A percentile compares a stretch with the other conserved stretches of the same genome.
Evolutionary conservation across 1,139 yeast species (phyloP).

Genomic region (Ogataea hybrid): DNA sequence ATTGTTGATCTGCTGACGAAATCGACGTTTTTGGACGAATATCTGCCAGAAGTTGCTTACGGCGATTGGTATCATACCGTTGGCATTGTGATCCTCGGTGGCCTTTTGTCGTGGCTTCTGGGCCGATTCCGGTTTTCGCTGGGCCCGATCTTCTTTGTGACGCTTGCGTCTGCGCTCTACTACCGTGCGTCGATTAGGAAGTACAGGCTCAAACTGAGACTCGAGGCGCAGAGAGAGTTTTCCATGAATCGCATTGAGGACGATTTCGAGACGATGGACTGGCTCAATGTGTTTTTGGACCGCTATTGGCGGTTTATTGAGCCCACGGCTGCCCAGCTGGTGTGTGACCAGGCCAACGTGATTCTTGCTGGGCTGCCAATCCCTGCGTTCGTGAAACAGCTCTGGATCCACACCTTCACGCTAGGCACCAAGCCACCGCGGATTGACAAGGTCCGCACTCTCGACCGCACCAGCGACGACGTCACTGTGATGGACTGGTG

Average conservation of each 20-base stretch:
- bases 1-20: slow-evolving; percentile 61
- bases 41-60: slow-evolving; percentile 67
- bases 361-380: slow-evolving; percentile 71
- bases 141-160: slow-evolving; percentile 76
- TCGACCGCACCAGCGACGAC: slow-evolving; percentile 83
- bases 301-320: slow-evolving; percentile 91
- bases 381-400: slow-evolving; percentile 77
- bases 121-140: slow-evolving; percentile 78
- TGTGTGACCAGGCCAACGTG: slow-evolving; percentile 82
- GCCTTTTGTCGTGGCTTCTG: slow-evolving; percentile 68
- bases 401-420: slow-evolving; percentile 87
- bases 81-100: slow-evolving; percentile 63
- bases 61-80: slow-evolving; percentile 97
- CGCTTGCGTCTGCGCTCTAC: slow-evolving; percentile 56
- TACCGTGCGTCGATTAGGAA: slow-evolving; percentile 84
- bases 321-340: slow-evolving; percentile 85
- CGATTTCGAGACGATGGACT: slow-evolving; percentile 91
- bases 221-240: slow-evolving; percentile 81
- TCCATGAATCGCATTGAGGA: slow-evolving; percentile 77
- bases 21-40: slow-evolving; percentile 65
- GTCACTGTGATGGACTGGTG: slow-evolving; percentile 96
- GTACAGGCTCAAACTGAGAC: slow-evolving; percentile 71
- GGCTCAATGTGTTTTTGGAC: slow-evolving; percentile 85
- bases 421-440: slow-evolving; percentile 95
- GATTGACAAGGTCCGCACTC: slow-evolving; percentile 82